Base-by-base conservation (phyloP, 176 grass and related monocot genomes). In the Oryza brachyantha region DNA sequence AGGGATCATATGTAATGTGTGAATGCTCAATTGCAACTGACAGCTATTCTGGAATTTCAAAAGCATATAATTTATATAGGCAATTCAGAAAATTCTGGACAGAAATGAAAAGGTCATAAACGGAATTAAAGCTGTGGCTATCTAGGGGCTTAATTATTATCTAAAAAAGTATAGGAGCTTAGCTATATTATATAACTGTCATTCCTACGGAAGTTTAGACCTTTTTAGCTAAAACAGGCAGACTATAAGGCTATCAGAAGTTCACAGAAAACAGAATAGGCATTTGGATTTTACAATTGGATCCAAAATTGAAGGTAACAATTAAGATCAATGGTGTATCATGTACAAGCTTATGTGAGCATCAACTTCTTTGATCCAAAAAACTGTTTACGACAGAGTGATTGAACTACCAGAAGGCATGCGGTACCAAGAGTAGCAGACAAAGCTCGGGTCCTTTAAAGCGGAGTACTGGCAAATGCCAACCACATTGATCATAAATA, bases 401-500 rank as follows among this genome's bases (percentile, higher is more conserved):
- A 14, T 50, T 4, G 57, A 70, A 31, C 19, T 50, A 75, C 77
- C 40, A 61, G 32, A 76, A 48, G 55, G 41, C 62, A 79, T 70
- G 26, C n/a, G 28, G 28, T 36, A 58, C 42, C 42, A 64, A 64
- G n/a, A n/a, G 21, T 55, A 10, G 8, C 77, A 36, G n/a, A n/a
- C 61, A 69, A 69, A 68, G 69, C 52, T 54, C 28, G 36, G 36
- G 9, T 42, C 61, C 72, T 48, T 19, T 46, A 7, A 7, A 76
- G 58, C 0, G 28, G 14, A n/a, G 79, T 48, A 12, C 36, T 61
- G 37, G 66, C 66, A 45, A 61, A 42, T 28, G 39, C 6, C 34
- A 75, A 52, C 66, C 81, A 62, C 32, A 24, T 68, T 79, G 81
- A 68, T 84, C 63, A 57, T 36, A 35, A 21, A 32, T 16, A 84